These are phyloP conservation scores for Blastomyces gilchristii DNA, from an alignment of 2,329 filamentous ascomycete species.

Conservation along the genomic window DNA sequence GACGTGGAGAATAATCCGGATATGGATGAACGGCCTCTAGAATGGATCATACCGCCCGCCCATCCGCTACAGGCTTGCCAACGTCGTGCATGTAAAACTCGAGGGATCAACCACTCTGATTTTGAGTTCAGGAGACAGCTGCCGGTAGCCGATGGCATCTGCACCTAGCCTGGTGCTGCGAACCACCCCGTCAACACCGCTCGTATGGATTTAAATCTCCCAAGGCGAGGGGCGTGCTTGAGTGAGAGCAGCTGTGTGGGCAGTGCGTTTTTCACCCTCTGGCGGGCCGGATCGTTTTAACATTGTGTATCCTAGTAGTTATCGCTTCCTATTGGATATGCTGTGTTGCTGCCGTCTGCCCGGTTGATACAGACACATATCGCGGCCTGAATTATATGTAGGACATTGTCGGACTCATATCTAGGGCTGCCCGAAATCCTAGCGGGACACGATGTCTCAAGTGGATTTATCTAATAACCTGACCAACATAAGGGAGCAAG, in stretches of 20 bases:
- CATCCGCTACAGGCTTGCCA: background rate
- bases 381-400: background rate
- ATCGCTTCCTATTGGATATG: background rate
- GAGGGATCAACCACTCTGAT: background rate
- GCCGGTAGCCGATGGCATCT: background rate
- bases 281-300: background rate
- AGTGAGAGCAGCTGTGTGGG: background rate
- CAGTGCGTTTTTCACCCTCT: background rate
- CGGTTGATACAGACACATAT: background rate
- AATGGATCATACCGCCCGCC: background rate
- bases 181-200: background rate
- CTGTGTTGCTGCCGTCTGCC: background rate
- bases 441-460: background rate
- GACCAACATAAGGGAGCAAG: background rate
- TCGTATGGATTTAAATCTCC: background rate
- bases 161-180: background rate
- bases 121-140: background rate
- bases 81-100: background rate
- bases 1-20: background rate
- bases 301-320: background rate
- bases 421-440: background rate
- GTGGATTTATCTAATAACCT: background rate
- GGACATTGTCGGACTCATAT: background rate
- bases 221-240: background rate
- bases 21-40: background rate